Evolutionary conservation across 2,329 filamentous ascomycete genomes (phyloP).

Genomic region (Grosmannia clavigera): DNA sequence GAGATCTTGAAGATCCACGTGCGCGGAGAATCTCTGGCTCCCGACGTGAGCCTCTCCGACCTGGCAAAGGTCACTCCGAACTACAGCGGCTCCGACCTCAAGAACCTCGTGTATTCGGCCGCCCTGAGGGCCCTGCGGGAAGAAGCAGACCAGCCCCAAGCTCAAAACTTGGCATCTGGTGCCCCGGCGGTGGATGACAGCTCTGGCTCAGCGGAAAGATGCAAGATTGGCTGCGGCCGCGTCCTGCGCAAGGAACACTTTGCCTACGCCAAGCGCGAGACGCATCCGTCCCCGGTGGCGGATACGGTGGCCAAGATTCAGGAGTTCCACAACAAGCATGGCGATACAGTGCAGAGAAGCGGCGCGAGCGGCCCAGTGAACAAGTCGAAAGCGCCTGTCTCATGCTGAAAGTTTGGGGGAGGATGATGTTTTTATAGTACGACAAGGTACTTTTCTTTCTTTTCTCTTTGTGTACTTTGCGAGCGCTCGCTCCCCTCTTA

Average conservation of each 20-base stretch:
- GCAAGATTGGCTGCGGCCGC: neutral
- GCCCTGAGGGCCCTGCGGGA: slow-evolving; percentile 29
- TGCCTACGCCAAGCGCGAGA: neutral
- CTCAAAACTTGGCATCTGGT: neutral
- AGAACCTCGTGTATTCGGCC: slow-evolving; percentile 36
- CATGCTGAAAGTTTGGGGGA: neutral
- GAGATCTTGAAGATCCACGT: slow-evolving; percentile 36
- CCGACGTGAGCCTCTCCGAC: slow-evolving; percentile 23
- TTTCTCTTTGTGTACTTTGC: neutral
- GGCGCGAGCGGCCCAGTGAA: neutral
- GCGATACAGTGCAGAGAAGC: neutral
- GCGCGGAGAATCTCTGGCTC: slow-evolving; percentile 29
- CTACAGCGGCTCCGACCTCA: slow-evolving; percentile 39
- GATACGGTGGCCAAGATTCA: neutral
- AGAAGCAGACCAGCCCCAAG: neutral
- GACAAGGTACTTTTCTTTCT: neutral
- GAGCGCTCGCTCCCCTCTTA: too few species aligned
- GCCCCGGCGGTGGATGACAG: neutral
- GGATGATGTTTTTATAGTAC: too few species aligned
- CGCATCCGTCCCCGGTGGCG: neutral
- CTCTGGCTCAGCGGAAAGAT: neutral
- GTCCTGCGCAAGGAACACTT: neutral
- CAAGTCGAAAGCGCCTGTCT: neutral
- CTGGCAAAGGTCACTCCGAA: slow-evolving; percentile 31
- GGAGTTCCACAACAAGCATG: neutral